These are phyloP conservation scores for Wickerhamiella sorbophila DNA, from an alignment of 805 yeast genomes.

Conservation along the genomic window DNA sequence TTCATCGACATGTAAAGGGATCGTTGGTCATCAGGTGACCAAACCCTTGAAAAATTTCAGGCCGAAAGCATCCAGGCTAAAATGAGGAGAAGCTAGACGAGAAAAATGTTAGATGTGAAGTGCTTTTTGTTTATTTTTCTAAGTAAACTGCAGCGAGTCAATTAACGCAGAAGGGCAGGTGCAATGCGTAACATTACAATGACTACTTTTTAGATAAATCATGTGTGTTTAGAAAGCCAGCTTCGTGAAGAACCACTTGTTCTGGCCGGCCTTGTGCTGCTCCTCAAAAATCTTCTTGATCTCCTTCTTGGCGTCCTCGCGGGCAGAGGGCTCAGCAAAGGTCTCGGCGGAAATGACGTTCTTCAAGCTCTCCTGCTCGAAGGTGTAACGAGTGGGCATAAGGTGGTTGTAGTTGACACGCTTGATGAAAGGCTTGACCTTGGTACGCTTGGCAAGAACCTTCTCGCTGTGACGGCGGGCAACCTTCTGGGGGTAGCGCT, in stretches of 20 bases:
- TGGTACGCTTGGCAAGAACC: conserved; percentile 94
- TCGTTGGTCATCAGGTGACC: not conserved
- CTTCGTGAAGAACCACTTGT: conserved; percentile 99
- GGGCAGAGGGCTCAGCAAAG: conserved; percentile 93
- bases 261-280: conserved; percentile 97
- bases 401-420: conserved; percentile 98
- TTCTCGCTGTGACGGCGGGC: conserved; percentile 89
- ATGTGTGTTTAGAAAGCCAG: conserved; percentile 55
- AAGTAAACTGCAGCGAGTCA: not conserved
- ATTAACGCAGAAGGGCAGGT: not conserved
- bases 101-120: not conserved
- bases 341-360: conserved; percentile 82
- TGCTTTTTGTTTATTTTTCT: not conserved
- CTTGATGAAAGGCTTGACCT: conserved; percentile 98
- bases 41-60: not conserved
- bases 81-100: not conserved
- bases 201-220: conserved; percentile 13
- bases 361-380: conserved; percentile 94
- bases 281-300: conserved; percentile 98
- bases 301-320: conserved; percentile 97
- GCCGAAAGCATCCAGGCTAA: no score
- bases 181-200: conserved; percentile 4
- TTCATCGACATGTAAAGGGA: conserved; percentile 1
- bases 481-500: conserved; percentile 95
- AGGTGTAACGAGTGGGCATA: conserved; percentile 98